Conservation (phyloP, 768 basidiomycete species). For the Naganishia kalamii region DNA sequence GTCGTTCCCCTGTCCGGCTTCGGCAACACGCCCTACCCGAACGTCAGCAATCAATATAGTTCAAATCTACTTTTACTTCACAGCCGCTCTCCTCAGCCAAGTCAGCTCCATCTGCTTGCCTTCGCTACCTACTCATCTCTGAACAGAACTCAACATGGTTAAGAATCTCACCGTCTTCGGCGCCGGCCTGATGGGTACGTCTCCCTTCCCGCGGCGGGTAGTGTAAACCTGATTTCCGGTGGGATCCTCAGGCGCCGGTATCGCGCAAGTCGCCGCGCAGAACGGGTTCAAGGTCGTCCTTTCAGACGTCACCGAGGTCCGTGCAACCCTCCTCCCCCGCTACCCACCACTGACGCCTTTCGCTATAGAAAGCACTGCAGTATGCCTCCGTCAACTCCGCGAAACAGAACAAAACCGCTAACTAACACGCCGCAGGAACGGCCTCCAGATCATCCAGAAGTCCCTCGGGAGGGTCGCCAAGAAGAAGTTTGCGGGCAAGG, state of each 20-base stretch:
- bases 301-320: constrained; percentile 47
- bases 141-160: constrained; percentile 26
- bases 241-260: constrained; percentile 46
- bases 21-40: too few species aligned
- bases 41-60: too few species aligned
- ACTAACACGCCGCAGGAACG: constrained; percentile 32
- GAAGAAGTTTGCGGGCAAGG: constrained; percentile 30
- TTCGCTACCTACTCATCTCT: too few species aligned
- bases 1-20: too few species aligned
- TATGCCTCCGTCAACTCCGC: background rate
- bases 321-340: constrained; percentile 12
- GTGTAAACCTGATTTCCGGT: background rate
- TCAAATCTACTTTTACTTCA: too few species aligned
- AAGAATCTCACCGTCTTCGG: constrained; percentile 49
- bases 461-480: constrained; percentile 48
- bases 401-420: background rate
- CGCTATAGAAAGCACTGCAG: constrained; percentile 15
- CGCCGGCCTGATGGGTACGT: constrained; percentile 47
- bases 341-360: background rate
- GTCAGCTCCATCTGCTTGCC: too few species aligned
- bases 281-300: constrained; percentile 48
- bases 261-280: constrained; percentile 49
- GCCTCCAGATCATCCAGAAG: constrained; percentile 48
- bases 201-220: background rate
- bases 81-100: too few species aligned